Base-by-base conservation (phyloP, 2,329 filamentous ascomycete genomes). In the Trichophyton equinum region DNA sequence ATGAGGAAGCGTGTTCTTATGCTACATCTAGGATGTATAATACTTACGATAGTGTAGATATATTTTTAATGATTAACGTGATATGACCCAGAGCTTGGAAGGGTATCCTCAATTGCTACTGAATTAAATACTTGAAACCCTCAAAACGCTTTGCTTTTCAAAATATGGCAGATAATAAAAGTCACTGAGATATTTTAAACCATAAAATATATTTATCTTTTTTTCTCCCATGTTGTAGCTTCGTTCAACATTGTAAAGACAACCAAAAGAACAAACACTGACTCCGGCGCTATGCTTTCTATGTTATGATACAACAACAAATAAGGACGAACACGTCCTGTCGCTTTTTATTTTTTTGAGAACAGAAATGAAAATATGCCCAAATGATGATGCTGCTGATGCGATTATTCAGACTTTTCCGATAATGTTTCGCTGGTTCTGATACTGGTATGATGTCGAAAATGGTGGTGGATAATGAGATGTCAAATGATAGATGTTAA, bases 231-330 rank as follows among this genome's bases (percentile, higher is more conserved):
- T 55, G n/a, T 36, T 36, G 49, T 33, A 36, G 49, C 4, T 55
- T 36, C 7, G 3, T 38, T 55, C 13, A 36, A 36, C 27, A 36
- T 9, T 18, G 7, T 18, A 38, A 55, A n/a, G 6, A 27, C 49
- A 33, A 9, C 33, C 8, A 38, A 38, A 38, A 55, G 33, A 36
- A 55, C 25, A 55, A 36, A 33, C 3, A 60, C 18, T 40, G 62
- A 64, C 62, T 59, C 63, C 63, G 56, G 59, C 63, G 62, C 63
- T 64, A 64, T 64, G 63, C 63, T 59, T 9, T 60, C 30, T 33
- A 63, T 42, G 18, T 30, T 59, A 61, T 38, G 36, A 27, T 42
- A 58, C 22, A 55, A 36, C 27, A 13, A 15, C 27, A 13, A 15
- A 18, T 20, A 53, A 53, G 47, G 25, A 15, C 47, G 8, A 9